Evolutionary conservation across 768 basidiomycete genomes (phyloP), one percentile per base, ranked within the genome.

Genomic region (Kwoniella heveanensis): DNA sequence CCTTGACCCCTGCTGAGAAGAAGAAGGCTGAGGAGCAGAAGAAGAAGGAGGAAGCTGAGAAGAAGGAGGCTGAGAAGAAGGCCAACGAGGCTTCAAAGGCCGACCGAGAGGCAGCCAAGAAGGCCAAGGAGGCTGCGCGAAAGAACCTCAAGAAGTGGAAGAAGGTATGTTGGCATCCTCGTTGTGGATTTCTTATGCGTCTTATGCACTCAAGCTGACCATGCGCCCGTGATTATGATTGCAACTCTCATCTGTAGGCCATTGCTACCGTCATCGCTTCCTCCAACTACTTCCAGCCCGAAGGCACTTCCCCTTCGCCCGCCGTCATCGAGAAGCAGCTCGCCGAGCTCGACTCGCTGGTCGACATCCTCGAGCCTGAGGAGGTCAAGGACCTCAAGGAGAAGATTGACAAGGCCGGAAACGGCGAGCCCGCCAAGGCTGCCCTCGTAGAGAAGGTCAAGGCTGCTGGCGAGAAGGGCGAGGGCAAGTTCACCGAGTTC

Each of bases 151-250:
- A 81, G 65, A 81, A 81, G 72, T 80, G 86, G 66, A 93, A 95
- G 73, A 89, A 89, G 86, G 89, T 87, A 57, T 36, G 82, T 69
- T n/a, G n/a, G n/a, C n/a, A n/a, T n/a, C n/a, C n/a, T n/a, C n/a
- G n/a, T n/a, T n/a, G n/a, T n/a, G n/a, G n/a, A n/a, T n/a, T n/a
- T n/a, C n/a, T n/a, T n/a, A n/a, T n/a, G n/a, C n/a, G n/a, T n/a
- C n/a, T n/a, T n/a, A n/a, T n/a, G n/a, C n/a, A n/a, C n/a, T n/a
- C 47, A 21, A 60, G 49, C 49, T 44, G 17, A 53, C 30, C 2
- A n/a, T n/a, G n/a, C n/a, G n/a, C n/a, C n/a, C n/a, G n/a, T n/a
- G n/a, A n/a, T n/a, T n/a, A n/a, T n/a, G n/a, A n/a, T n/a, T n/a
- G n/a, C n/a, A n/a, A n/a, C n/a, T n/a, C n/a, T n/a, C n/a, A n/a